Conservation (phyloP, 331 rosid genomes). For the Rosa hybrid region DNA sequence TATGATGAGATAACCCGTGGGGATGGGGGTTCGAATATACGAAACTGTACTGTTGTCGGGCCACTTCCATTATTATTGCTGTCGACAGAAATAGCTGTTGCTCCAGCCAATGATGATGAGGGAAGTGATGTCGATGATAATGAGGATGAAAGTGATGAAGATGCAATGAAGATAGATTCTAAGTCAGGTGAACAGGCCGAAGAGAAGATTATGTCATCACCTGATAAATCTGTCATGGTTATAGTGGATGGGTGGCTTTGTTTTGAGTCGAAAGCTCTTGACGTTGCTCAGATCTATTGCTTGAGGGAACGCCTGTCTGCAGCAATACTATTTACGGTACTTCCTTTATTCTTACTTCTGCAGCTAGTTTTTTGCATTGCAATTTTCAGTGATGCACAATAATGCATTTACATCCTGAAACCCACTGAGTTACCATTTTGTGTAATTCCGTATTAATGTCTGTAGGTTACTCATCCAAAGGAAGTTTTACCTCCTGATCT, state of each 20-base stretch:
- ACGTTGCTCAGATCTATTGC: constrained; percentile 87
- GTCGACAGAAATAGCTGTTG: constrained; percentile 86
- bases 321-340: constrained; percentile 72
- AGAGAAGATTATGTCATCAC: constrained; percentile 74
- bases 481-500: constrained; percentile 66
- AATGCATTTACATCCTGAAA: not conserved
- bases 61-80: constrained; percentile 77
- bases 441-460: constrained; percentile 25
- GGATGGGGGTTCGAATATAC: constrained; percentile 60
- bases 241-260: constrained; percentile 82
- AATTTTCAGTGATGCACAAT: not conserved
- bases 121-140: constrained; percentile 29
- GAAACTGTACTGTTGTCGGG: constrained; percentile 66
- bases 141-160: constrained; percentile 49
- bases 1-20: constrained; percentile 76
- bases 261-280: constrained; percentile 70
- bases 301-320: constrained; percentile 84
- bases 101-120: constrained; percentile 41
- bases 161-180: constrained; percentile 51
- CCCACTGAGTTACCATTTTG: not conserved
- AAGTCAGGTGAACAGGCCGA: constrained; percentile 39
- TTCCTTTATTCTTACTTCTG: constrained; percentile 11
- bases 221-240: constrained; percentile 63
- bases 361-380: not conserved
- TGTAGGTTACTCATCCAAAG: constrained; percentile 69